Evolutionary conservation across 768 basidiomycete genomes (phyloP).

Genomic region (Jaapia argillacea): DNA sequence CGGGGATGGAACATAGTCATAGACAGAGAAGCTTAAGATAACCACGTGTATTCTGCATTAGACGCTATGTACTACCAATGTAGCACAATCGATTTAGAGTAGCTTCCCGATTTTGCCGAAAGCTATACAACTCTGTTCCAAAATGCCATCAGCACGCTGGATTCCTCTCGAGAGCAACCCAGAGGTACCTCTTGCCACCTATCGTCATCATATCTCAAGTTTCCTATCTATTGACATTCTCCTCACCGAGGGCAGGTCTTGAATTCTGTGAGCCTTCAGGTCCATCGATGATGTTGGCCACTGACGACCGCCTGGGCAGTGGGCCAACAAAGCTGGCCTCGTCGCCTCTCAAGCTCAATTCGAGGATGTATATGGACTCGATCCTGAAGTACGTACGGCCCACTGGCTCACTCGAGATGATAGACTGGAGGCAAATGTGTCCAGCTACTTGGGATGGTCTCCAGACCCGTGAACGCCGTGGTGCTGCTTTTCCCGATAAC

Average conservation of each 20-base stretch:
- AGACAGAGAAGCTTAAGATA: slow-evolving; percentile 2
- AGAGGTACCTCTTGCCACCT: slow-evolving; percentile 27
- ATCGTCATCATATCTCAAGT: slow-evolving; percentile 11
- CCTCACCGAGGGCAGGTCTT: slow-evolving; percentile 41
- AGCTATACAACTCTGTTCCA: slow-evolving; percentile 33
- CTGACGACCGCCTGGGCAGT: slow-evolving; percentile 26
- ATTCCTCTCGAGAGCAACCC: slow-evolving; percentile 78
- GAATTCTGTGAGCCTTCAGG: slow-evolving; percentile 27
- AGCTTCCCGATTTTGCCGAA: slow-evolving; percentile 47
- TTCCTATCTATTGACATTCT: no score
- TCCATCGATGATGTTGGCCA: background rate
- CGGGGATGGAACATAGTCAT: no score
- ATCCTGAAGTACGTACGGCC: slow-evolving; percentile 46
- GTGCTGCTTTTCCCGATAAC: slow-evolving; percentile 76
- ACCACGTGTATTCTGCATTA: no score
- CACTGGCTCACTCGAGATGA: no score
- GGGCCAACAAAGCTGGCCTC: slow-evolving; percentile 64
- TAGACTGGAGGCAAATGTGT: no score
- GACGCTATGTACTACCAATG: no score
- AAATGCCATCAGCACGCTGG: slow-evolving; percentile 37
- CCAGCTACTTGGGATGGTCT: slow-evolving; percentile 65
- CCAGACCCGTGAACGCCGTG: slow-evolving; percentile 72
- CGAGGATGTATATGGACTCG: slow-evolving; percentile 65
- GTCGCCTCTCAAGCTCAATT: slow-evolving; percentile 40
- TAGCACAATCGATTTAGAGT: slow-evolving; percentile 21